Conservation (phyloP, 2,329 filamentous ascomycete species). For the Chaetomiaceae sp. region DNA sequence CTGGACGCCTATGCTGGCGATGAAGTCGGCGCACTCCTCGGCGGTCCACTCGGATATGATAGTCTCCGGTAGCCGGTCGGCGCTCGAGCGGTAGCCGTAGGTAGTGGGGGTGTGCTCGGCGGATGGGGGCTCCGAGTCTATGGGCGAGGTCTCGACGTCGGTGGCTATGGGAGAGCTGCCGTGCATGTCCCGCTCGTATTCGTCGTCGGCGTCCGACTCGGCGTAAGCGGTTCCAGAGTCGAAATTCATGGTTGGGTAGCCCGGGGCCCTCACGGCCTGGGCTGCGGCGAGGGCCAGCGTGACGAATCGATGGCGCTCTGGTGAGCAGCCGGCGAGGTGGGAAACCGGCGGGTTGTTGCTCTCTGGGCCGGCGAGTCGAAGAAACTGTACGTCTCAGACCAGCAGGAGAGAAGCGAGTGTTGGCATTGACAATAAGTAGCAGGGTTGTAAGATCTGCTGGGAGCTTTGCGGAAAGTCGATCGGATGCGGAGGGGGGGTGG, state of each 20-base stretch:
- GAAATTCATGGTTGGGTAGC: slow-evolving; percentile 26
- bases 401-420: slow-evolving; percentile 1
- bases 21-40: slow-evolving; percentile 87
- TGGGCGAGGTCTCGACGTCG: slow-evolving; percentile 66
- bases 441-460: slow-evolving; percentile 4
- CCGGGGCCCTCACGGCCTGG: slow-evolving; percentile 23
- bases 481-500: not conserved
- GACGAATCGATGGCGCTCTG: not conserved
- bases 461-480: slow-evolving; percentile 3
- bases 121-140: slow-evolving; percentile 66
- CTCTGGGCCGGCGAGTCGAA: not conserved
- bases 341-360: slow-evolving; percentile 10
- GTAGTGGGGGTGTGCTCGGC: slow-evolving; percentile 76
- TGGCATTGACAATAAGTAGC: slow-evolving; percentile 1
- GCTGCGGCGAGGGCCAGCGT: slow-evolving; percentile 20
- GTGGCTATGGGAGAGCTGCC: slow-evolving; percentile 62
- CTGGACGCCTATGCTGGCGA: slow-evolving; percentile 70
- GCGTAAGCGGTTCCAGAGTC: slow-evolving; percentile 61
- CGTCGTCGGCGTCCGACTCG: slow-evolving; percentile 77
- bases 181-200: slow-evolving; percentile 70
- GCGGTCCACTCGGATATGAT: slow-evolving; percentile 76
- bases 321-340: not conserved
- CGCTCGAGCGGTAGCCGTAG: slow-evolving; percentile 62
- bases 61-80: slow-evolving; percentile 65
- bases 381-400: not conserved